Evolutionary conservation across 2,329 filamentous ascomycete genomes (phyloP), one percentile per base, ranked within the genome.

Genomic region (Fusarium clavum): DNA sequence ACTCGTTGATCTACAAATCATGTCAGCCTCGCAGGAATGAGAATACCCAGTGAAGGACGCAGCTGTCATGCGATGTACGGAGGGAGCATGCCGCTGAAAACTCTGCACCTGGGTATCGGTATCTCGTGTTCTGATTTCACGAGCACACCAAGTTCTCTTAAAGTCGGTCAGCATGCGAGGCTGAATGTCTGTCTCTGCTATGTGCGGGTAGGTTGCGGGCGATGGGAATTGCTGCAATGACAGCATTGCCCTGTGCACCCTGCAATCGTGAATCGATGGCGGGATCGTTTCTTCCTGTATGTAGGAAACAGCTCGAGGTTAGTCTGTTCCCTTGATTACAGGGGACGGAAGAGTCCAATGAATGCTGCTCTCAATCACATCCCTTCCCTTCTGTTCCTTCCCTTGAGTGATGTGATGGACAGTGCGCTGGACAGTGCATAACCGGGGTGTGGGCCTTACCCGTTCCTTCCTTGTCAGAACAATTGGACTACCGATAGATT

Each of bases 21-120:
- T 73, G 64, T 64, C 57, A 68, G 51, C 67, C 64, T 71, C 49
- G 54, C 62, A 68, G 60, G 70, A 73, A 64, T 73, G 57, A 61
- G 55, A 24, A 55, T 20, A 44, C 40, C 61, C 43, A 55, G 43
- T 12, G 43, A 34, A 64, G 45, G 34, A 61, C 41, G 30, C 34
- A 57, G 45, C 44, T 67, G 46, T 72, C 69, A 72, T 52, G 64
- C 67, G 69, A 71, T 65, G 51, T 29, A 57, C 69, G 69, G 69
- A 72, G 61, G 69, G 55, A 43, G 61, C 65, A 70, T 66, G 55
- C 64, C 69, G 69, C 52, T 8, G 61, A 67, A 64, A 66, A 61
- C n/a, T 52, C 51, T 71, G 41, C 61, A 59, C 7, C 14, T 41
- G 34, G 34, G 18, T n/a, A 38, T 38, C 34, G 34, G 34, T n/a